Conservation (phyloP, 345 rosid species). For the Citrus reticulata region DNA sequence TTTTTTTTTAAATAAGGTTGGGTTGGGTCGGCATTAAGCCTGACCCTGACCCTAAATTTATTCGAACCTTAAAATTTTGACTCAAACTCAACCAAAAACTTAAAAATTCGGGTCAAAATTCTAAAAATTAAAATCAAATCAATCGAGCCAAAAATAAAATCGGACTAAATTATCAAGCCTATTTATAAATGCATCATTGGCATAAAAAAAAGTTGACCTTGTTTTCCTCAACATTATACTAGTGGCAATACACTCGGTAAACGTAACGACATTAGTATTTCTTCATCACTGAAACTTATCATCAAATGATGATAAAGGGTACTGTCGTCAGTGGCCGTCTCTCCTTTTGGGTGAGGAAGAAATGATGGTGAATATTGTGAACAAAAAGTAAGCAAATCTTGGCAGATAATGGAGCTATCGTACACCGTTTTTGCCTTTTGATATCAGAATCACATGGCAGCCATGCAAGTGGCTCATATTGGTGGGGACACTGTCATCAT, state of each 20-base stretch:
- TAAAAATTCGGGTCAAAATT: no score
- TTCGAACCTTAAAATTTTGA: no score
- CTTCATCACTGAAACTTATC: background rate
- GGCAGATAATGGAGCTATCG: background rate
- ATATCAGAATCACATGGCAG: slow-evolving; percentile 9
- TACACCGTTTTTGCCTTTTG: background rate
- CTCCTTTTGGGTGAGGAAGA: background rate
- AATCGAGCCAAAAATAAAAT: no score
- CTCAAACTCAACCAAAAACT: no score
- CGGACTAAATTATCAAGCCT: no score
- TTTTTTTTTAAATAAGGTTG: no score
- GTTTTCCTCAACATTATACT: background rate
- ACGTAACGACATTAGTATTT: background rate
- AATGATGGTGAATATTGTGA: background rate
- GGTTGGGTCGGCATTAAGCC: no score
- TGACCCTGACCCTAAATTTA: no score
- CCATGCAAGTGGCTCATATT: background rate
- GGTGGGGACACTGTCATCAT: background rate
- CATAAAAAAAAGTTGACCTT: background rate
- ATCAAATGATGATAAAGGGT: background rate
- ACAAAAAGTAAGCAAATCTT: background rate
- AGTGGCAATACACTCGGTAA: background rate
- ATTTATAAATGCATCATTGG: background rate
- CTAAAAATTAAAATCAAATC: no score
- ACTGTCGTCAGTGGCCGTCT: background rate